These are phyloP conservation scores for Lactarius hatsudake DNA, from an alignment of 768 basidiomycete genomes.

Conservation along the genomic window DNA sequence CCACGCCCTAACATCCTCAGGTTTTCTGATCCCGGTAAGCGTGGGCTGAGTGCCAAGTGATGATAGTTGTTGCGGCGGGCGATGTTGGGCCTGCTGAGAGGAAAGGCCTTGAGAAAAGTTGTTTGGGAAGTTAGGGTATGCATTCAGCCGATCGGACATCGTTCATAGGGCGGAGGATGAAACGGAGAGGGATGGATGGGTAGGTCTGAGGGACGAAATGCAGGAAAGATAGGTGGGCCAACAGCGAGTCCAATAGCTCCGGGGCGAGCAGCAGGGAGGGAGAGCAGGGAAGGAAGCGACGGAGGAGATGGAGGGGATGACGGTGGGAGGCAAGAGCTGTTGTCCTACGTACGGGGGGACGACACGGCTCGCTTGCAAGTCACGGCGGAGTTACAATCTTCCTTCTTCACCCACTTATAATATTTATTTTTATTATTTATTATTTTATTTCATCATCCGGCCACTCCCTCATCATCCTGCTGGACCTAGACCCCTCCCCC, in stretches of 20 bases:
- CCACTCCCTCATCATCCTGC: not conserved
- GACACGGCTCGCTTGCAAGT: slow-evolving; percentile 25
- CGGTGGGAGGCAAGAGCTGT: slow-evolving; percentile 30
- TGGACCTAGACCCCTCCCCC: slow-evolving; percentile 3
- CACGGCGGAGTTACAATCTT: slow-evolving; percentile 27
- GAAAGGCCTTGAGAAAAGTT: slow-evolving; percentile 22
- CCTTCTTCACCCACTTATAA: slow-evolving; percentile 3
- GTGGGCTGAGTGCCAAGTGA: slow-evolving; percentile 20
- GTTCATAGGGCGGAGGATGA: slow-evolving; percentile 26
- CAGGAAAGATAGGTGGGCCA: not conserved
- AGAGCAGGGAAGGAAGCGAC: slow-evolving; percentile 15
- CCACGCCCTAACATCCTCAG: slow-evolving; percentile 20
- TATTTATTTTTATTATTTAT: slow-evolving; percentile 10
- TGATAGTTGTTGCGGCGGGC: slow-evolving; percentile 18
- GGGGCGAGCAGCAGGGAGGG: slow-evolving; percentile 20
- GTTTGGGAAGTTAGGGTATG: slow-evolving; percentile 20
- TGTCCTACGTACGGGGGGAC: slow-evolving; percentile 24
- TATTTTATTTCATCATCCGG: not conserved
- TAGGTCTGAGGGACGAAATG: slow-evolving; percentile 10
- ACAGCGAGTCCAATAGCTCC: slow-evolving; percentile 5
- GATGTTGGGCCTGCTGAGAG: slow-evolving; percentile 25
- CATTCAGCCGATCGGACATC: slow-evolving; percentile 29
- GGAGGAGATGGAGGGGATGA: slow-evolving; percentile 28
- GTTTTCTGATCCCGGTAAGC: slow-evolving; percentile 22
- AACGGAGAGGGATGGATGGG: slow-evolving; percentile 18